Evolutionary conservation across 257 asterid genomes (phyloP).

Genomic region (Gynochthodes officinalis): DNA sequence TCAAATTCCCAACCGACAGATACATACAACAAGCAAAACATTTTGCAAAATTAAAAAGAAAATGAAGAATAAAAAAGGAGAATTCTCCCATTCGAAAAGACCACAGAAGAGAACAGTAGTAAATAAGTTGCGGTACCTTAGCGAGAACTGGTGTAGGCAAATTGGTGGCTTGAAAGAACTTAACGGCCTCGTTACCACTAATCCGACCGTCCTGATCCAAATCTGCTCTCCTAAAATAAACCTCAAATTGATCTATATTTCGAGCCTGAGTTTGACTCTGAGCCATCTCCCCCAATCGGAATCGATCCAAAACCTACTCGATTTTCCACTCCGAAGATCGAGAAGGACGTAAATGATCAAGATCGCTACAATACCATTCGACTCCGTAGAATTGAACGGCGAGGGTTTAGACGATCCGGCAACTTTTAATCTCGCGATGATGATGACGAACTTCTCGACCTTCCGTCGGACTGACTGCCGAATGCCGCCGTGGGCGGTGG

Average conservation of each 20-base stretch:
- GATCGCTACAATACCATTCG: conserved; percentile 19
- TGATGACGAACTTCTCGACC: background rate
- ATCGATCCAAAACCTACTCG: conserved; percentile 15
- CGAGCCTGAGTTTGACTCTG: conserved; percentile 26
- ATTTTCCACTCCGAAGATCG: conserved; percentile 13
- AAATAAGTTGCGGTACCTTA: conserved; percentile 46
- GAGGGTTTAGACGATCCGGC: conserved; percentile 28
- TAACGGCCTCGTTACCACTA: conserved; percentile 83
- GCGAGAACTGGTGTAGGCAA: conserved; percentile 86
- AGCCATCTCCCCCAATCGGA: conserved; percentile 22
- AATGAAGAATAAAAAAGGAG: background rate
- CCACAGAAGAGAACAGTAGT: background rate
- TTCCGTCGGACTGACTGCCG: background rate
- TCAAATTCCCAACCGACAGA: background rate
- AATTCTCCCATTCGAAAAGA: background rate
- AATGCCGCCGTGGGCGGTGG: conserved; percentile 7
- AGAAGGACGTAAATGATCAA: conserved; percentile 13
- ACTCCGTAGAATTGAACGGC: background rate
- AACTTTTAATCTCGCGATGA: background rate
- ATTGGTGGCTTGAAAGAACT: conserved; percentile 72
- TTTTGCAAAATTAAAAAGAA: background rate
- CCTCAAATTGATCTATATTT: conserved; percentile 74
- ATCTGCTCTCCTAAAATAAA: conserved; percentile 80
- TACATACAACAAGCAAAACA: background rate
- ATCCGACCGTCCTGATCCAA: conserved; percentile 94